A percentile compares a stretch with the other conserved stretches of the same genome.
Conservation (phyloP, 441 rosid genomes). For the Croton laevigatus region DNA sequence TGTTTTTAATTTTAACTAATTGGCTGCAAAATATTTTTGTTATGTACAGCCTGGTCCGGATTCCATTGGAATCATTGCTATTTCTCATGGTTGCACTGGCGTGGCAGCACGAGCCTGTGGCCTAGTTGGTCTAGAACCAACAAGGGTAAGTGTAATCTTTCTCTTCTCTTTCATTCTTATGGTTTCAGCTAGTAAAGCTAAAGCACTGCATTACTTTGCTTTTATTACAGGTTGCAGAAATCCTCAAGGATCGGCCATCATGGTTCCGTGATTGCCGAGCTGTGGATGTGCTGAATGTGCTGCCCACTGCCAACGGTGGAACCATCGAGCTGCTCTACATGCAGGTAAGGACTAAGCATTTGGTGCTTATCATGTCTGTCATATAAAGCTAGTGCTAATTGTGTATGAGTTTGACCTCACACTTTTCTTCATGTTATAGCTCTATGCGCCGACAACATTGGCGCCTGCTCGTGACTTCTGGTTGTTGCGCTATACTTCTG, state of each 20-base stretch:
- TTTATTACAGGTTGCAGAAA: constrained; percentile 75
- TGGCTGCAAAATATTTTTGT: constrained; percentile 3
- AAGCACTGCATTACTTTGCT: background rate
- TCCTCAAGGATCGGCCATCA: constrained; percentile 96
- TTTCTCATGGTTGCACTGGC: constrained; percentile 99
- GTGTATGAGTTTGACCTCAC: background rate
- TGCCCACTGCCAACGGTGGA: constrained; percentile 98
- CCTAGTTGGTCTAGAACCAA: constrained; percentile 98
- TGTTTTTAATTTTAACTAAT: constrained; percentile 15
- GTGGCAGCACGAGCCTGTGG: constrained; percentile 99
- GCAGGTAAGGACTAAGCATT: constrained; percentile 53
- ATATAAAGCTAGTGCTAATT: constrained; percentile 6
- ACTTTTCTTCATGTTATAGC: constrained; percentile 39
- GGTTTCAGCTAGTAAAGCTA: constrained; percentile 8
- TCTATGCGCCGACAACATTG: constrained; percentile 94
- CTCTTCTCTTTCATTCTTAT: constrained; percentile 1
- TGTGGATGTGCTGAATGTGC: constrained; percentile 89
- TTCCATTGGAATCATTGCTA: constrained; percentile 99
- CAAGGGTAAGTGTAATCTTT: constrained; percentile 59
- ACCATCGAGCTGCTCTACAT: constrained; percentile 96
- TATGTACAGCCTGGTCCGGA: constrained; percentile 99
- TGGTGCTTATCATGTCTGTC: background rate
- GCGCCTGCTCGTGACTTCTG: constrained; percentile 99
- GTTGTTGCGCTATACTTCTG: constrained; percentile 91
- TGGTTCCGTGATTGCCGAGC: constrained; percentile 99